phyloP scores from a whole-genome alignment of 306 rosid genomes.

The Vigna angularis region DNA sequence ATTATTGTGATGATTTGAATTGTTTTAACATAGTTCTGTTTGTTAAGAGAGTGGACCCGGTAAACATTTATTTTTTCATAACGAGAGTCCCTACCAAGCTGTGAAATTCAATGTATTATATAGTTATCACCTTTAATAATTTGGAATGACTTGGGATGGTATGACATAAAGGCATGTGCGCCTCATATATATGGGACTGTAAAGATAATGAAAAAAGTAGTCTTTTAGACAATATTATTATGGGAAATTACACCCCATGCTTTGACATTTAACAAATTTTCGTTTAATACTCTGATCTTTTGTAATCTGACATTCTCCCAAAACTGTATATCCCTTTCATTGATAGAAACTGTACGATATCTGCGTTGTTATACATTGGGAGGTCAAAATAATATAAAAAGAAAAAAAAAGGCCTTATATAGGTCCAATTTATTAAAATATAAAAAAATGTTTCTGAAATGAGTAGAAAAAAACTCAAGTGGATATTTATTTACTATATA shows the following conservation, averaged over 20 bases:
- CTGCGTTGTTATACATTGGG: background rate
- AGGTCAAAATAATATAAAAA: background rate
- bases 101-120: constrained; percentile 36
- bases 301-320: background rate
- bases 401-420: too few relatives aligned
- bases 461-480: too few relatives aligned
- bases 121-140: constrained; percentile 35
- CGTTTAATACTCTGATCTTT: background rate
- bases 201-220: constrained; percentile 34
- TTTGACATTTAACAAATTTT: background rate
- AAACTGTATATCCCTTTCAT: background rate
- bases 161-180: constrained; percentile 37
- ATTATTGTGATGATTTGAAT: constrained; percentile 45
- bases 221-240: constrained; percentile 1
- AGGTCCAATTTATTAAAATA: too few relatives aligned
- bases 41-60: constrained; percentile 30
- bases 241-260: background rate
- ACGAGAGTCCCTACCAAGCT: constrained; percentile 32
- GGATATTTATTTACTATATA: background rate
- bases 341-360: background rate
- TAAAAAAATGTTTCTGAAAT: too few relatives aligned
- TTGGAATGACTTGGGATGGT: constrained; percentile 32
- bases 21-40: constrained; percentile 17
- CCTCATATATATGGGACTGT: constrained; percentile 43
- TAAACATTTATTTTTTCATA: constrained; percentile 19